Evolutionary conservation across 352 stramenopile species (phyloP).

Genomic region (Ophiocytium majus): DNA sequence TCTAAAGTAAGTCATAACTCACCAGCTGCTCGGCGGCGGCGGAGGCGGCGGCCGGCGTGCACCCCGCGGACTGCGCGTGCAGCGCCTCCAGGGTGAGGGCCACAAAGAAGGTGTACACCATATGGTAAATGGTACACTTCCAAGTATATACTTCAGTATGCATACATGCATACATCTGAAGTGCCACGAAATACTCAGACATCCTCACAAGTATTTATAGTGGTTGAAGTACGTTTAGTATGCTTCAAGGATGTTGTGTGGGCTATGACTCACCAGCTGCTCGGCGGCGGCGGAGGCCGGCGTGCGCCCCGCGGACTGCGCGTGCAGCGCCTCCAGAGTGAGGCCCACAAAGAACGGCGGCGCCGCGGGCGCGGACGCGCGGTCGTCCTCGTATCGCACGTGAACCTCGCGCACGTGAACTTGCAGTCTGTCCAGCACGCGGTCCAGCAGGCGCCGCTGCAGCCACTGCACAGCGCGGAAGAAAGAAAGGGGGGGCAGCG

Average conservation of each 20-base stretch:
- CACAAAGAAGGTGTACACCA: too few species aligned
- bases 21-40: neutral
- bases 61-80: slow-evolving; percentile 14
- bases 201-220: too few species aligned
- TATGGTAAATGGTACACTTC: too few species aligned
- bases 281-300: neutral
- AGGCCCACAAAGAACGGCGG: slow-evolving; percentile 42
- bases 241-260: too few species aligned
- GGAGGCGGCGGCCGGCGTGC: neutral
- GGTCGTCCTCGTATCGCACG: slow-evolving; percentile 50
- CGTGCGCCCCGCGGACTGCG: slow-evolving; percentile 17
- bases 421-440: slow-evolving; percentile 45
- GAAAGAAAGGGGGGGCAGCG: neutral
- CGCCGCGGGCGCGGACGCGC: slow-evolving; percentile 16
- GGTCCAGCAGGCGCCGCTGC: slow-evolving; percentile 34
- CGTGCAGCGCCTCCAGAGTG: slow-evolving; percentile 33
- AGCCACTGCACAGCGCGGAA: slow-evolving; percentile 34
- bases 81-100: slow-evolving; percentile 38
- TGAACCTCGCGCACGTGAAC: slow-evolving; percentile 51
- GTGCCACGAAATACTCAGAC: too few species aligned
- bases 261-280: too few species aligned
- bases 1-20: too few species aligned
- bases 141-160: too few species aligned
- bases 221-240: too few species aligned
- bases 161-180: too few species aligned